Conservation (phyloP, 495 filamentous ascomycete species). For the Delitschia confertaspora region DNA sequence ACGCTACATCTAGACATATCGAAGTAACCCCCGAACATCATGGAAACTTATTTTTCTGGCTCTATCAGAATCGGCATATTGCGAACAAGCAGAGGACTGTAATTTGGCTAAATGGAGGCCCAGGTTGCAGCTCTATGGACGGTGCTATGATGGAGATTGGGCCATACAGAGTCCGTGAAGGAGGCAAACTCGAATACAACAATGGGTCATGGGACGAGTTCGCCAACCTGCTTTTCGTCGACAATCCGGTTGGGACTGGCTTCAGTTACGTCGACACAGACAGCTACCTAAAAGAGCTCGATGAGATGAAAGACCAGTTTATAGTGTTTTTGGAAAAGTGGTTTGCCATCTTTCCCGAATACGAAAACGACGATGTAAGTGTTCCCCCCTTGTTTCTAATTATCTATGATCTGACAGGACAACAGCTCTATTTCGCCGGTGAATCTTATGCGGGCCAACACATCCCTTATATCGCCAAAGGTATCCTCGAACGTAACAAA, state of each 20-base stretch:
- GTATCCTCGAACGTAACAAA: conserved; percentile 75
- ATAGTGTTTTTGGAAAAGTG: conserved; percentile 83
- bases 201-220: conserved; percentile 95
- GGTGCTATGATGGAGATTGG: conserved; percentile 97
- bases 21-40: conserved; percentile 75
- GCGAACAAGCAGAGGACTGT: conserved; percentile 86
- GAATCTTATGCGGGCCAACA: conserved; percentile 97
- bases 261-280: conserved; percentile 91
- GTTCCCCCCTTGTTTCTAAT: neutral
- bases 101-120: conserved; percentile 94
- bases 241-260: conserved; percentile 92
- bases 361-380: conserved; percentile 84
- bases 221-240: conserved; percentile 90
- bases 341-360: conserved; percentile 84
- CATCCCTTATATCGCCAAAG: conserved; percentile 89
- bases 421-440: conserved; percentile 80
- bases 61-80: conserved; percentile 89
- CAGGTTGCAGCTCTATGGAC: conserved; percentile 94
- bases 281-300: conserved; percentile 72
- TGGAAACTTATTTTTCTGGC: conserved; percentile 97
- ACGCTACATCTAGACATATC: conserved; percentile 57
- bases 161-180: conserved; percentile 77
- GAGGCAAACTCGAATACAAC: conserved; percentile 68
- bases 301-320: conserved; percentile 84
- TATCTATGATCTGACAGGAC: neutral